Base-by-base conservation (phyloP, 1,284 basidiomycete genomes). In the Heliocybe sulcata region DNA sequence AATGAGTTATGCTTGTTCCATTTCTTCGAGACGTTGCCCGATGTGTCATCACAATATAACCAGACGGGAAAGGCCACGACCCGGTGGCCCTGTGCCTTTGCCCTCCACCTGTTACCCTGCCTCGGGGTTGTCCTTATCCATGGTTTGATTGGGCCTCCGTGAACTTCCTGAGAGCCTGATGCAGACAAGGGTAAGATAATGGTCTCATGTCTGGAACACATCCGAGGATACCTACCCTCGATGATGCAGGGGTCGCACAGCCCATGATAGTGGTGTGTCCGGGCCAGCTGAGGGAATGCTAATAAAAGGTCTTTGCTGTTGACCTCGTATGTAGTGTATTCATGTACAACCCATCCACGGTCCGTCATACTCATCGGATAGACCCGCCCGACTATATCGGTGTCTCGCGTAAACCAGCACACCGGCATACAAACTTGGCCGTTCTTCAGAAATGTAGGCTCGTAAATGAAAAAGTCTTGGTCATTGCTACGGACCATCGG, bases 1-100 rank as follows among this genome's bases (percentile, higher is more conserved):
- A 71, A 69, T 1, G 64, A 67, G 54, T 75, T 76, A 56, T 77
- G 74, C 35, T 73, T 65, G 53, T 77, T 76, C 73, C 72, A 77
- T 53, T 72, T 72, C 58, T 76, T 75, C 0, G 72, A 76, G 0
- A 64, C 20, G 57, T 77, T 76, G 0, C 74, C 74, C 0, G 72
- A 76, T 0, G 72, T 75, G 55, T 77, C 72, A 50, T 76, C 72
- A 50, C 74, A 74, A 55, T 77, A 77, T 0, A 73, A 20, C 69
- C 68, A 75, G 0, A 75, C 16, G 16, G 42, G 42, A 10, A 25
- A 58, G 4, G 58, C 29, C 4, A 61, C 16, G 6, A 65, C 60
- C 20, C 55, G 59, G 14, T 53, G 52, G 1, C 63, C 64, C 1
- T 56, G 25, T 2, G 57, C 60, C 50, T 51, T 55, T 25, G n/a